Evolutionary conservation across 2,329 filamentous ascomycete genomes (phyloP), one percentile per base, ranked within the genome.

Genomic region (Beauveria scarabaeidicola): DNA sequence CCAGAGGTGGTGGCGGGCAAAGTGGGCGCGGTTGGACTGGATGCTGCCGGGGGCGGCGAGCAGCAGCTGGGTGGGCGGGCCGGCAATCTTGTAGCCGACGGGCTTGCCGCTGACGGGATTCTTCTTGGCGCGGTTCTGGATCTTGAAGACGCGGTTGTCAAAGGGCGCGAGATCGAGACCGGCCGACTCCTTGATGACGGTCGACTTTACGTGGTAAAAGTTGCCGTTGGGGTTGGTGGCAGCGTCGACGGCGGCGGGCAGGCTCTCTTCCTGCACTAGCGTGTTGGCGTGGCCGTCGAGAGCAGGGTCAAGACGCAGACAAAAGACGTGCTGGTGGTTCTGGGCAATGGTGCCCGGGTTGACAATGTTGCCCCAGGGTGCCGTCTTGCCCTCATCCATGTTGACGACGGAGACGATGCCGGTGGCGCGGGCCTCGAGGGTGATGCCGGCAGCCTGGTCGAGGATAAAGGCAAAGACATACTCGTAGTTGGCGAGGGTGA

Each of bases 321-420:
- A 80, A 68, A 88, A 88, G 56, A 88, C 77, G 70, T 88, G 85
- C 67, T 88, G 85, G 65, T 88, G 85, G 68, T 87, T 85, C 54
- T 83, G 82, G 0, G 84, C 85, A 5, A 87, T 70, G 0, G 82
- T 80, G 0, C 85, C 85, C 0, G 80, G 78, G 6, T 77, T 77
- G 3, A 89, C 84, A 4, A 86, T 75, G 59, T 81, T 88, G 7
- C 82, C 83, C 69, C 80, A 86, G 1, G 71, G 73, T n/a, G 69
- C 82, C 7, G 70, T 73, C 55, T 80, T 81, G 60, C 84, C 83
- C 63, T 81, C 78, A 69, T 74, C 80, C 13, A 80, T 77, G 58
- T 83, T 79, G 59, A 69, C 66, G 10, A 70, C 70, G 3, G 69
- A 72, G 48, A 73, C 66, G 65, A 85, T 78, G 6, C 77, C 81